These are phyloP conservation scores for Hippophae gyantsensis DNA, from an alignment of 306 rosid genomes.

Conservation along the genomic window DNA sequence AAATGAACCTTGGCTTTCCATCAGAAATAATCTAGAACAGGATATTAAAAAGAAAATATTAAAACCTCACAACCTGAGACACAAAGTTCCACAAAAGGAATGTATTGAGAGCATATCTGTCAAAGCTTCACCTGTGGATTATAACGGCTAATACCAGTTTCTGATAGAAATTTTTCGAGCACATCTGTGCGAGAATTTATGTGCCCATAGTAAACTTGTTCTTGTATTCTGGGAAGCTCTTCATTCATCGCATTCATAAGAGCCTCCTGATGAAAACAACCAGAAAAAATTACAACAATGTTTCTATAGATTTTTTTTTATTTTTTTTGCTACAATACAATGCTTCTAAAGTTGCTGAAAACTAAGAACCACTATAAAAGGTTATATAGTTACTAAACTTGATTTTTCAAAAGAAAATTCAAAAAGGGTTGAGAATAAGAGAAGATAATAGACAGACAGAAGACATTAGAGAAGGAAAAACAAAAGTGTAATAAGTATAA, in stretches of 20 bases:
- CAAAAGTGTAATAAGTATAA: no score
- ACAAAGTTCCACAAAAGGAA: conserved; percentile 5
- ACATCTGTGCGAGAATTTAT: conserved; percentile 77
- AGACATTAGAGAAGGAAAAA: no score
- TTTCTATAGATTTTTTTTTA: background rate
- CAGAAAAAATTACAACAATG: conserved; percentile 10
- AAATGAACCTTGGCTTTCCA: conserved; percentile 61
- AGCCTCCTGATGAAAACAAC: conserved; percentile 59
- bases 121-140: conserved; percentile 63
- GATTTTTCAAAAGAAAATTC: no score
- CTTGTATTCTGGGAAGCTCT: conserved; percentile 89
- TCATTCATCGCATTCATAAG: conserved; percentile 76
- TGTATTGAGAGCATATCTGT: background rate
- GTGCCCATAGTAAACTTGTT: conserved; percentile 91
- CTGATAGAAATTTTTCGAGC: conserved; percentile 66
- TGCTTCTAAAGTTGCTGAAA: background rate
- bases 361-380: no score
- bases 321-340: background rate
- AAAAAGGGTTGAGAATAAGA: no score
- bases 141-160: conserved; percentile 81
- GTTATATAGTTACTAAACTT: no score
- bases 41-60: conserved; percentile 10
- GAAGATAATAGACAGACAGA: no score
- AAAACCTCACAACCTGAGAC: conserved; percentile 1
- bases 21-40: conserved; percentile 64